A percentile compares a stretch with the other conserved stretches of the same genome.
Conservation (phyloP, 106 monocot species). For the Acorus calamus region DNA sequence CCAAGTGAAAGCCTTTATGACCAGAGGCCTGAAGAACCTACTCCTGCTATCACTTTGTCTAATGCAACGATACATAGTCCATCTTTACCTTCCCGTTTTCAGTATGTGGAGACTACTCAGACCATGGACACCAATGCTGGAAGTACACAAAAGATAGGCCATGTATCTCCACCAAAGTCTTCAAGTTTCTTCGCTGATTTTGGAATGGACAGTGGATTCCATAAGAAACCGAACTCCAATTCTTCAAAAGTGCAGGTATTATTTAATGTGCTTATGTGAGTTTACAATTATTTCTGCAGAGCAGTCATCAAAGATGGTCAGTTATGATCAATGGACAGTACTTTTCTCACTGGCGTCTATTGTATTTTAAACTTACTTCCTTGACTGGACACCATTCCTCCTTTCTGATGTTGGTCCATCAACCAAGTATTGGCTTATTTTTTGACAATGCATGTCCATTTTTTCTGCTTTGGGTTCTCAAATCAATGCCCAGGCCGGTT, state of each 20-base stretch:
- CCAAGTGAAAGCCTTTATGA: constrained; percentile 90
- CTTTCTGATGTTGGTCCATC: no score
- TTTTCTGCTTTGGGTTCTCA: no score
- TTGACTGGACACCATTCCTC: no score
- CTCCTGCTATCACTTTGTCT: constrained; percentile 29
- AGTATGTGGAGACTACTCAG: constrained; percentile 60
- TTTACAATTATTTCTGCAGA: no score
- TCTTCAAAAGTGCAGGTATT: constrained; percentile 65
- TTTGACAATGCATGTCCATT: no score
- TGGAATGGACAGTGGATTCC: constrained; percentile 74
- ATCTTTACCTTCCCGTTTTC: constrained; percentile 76
- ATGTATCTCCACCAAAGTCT: constrained; percentile 79
- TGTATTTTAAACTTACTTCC: no score
- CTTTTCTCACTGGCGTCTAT: no score
- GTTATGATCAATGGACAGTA: no score
- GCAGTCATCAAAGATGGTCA: no score
- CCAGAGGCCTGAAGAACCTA: constrained; percentile 88
- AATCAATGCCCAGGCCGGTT: no score
- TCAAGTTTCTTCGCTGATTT: constrained; percentile 76
- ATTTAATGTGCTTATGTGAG: neutral
- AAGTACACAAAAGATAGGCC: constrained; percentile 29
- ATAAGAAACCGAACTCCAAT: constrained; percentile 54
- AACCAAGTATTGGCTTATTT: no score
- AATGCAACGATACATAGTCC: constrained; percentile 18
- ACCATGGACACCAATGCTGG: constrained; percentile 23